Percentiles rank a stretch among this genome's conserved stretches.
phyloP scores from a whole-genome alignment of 2,329 filamentous ascomycete species.

The Ophiostoma populinum region DNA sequence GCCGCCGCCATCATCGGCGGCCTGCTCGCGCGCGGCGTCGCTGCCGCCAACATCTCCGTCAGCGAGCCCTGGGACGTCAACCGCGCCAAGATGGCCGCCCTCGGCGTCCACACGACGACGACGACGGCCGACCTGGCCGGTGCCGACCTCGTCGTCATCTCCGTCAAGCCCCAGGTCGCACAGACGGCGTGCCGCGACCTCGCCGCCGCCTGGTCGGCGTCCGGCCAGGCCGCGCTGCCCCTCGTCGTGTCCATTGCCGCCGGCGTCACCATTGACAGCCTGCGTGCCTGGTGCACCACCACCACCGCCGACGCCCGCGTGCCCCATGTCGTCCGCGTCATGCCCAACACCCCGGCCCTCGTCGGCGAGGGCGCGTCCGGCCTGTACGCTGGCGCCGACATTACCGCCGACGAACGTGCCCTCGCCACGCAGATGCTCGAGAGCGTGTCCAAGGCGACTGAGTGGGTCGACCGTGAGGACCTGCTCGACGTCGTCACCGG shows the following conservation, averaged over 20 bases:
- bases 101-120: conserved; percentile 28
- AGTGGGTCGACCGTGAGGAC: conserved; percentile 32
- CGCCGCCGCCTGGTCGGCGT: conserved; percentile 22
- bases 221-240: conserved; percentile 21
- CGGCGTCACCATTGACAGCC: conserved; percentile 27
- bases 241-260: conserved; percentile 31
- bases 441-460: conserved; percentile 29
- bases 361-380: conserved; percentile 33
- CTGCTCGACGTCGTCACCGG: conserved; percentile 33
- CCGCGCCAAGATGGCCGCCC: conserved; percentile 28
- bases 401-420: conserved; percentile 24
- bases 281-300: conserved; percentile 25
- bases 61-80: conserved; percentile 36
- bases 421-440: conserved; percentile 24
- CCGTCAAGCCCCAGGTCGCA: conserved; percentile 34
- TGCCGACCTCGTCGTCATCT: conserved; percentile 29
- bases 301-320: conserved; percentile 18
- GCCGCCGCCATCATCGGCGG: conserved; percentile 33
- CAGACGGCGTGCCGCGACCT: conserved; percentile 29
- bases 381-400: conserved; percentile 25
- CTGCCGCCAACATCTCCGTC: conserved; percentile 27
- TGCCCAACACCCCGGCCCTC: conserved; percentile 34
- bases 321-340: conserved; percentile 30
- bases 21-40: conserved; percentile 25
- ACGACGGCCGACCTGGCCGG: conserved; percentile 27